A percentile compares a stretch with the other conserved stretches of the same genome.
Conservation (phyloP, 495 filamentous ascomycete species). For the Talaromyces adpressus region DNA sequence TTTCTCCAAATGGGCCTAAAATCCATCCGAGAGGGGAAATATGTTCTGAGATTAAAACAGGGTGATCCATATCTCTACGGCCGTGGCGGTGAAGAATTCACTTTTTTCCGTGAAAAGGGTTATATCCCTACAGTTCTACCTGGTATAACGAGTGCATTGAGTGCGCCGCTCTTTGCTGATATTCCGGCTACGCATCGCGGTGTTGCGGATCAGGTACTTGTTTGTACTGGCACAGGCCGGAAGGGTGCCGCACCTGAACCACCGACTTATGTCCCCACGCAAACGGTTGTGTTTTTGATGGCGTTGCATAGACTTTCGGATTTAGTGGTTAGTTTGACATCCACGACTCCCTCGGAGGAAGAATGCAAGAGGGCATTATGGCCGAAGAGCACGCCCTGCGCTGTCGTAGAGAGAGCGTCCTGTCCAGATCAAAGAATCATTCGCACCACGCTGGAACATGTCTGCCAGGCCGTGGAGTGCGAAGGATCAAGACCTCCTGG, state of each 20-base stretch:
- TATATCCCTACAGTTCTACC: constrained; percentile 70
- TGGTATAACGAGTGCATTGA: constrained; percentile 82
- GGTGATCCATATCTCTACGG: constrained; percentile 97
- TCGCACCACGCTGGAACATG: constrained; percentile 70
- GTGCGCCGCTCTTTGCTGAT: constrained; percentile 78
- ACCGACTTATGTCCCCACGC: constrained; percentile 65
- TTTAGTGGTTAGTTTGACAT: constrained; percentile 59
- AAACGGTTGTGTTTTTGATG: constrained; percentile 96
- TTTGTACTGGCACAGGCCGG: constrained; percentile 91
- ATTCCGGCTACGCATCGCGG: constrained; percentile 85
- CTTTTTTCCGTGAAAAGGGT: constrained; percentile 72
- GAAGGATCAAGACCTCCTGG: constrained; percentile 88
- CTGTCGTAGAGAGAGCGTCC: constrained; percentile 88
- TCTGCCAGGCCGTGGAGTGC: constrained; percentile 77
- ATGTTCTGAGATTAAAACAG: constrained; percentile 86
- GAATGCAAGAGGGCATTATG: constrained; percentile 25
- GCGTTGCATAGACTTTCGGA: constrained; percentile 75
- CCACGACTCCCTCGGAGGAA: not conserved
- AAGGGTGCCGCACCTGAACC: constrained; percentile 79
- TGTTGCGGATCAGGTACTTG: constrained; percentile 84
- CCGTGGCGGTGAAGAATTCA: constrained; percentile 84
- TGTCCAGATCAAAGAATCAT: constrained; percentile 94
- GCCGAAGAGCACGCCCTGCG: constrained; percentile 67
- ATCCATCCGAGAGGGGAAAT: constrained; percentile 62
- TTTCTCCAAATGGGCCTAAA: constrained; percentile 73